Conservation (phyloP, 345 rosid species). For the Pelargonium nanum region DNA sequence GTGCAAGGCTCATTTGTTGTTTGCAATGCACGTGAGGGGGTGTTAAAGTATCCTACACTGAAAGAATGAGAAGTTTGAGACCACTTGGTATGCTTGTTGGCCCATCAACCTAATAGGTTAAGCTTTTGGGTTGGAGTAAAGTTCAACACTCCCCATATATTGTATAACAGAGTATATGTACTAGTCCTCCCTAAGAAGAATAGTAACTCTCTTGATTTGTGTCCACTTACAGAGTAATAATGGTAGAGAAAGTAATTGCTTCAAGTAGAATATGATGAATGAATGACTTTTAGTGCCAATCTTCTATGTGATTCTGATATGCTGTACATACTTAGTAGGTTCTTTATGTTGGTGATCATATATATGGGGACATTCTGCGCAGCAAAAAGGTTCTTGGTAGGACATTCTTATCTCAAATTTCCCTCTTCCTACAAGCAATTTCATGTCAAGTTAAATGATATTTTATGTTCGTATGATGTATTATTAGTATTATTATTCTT, state of each 20-base stretch:
- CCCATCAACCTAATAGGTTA: too few relatives aligned
- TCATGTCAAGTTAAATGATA: not conserved
- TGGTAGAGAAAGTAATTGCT: not conserved
- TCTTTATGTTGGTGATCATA: slow-evolving; percentile 87
- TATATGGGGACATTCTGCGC: slow-evolving; percentile 83
- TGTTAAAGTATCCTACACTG: too few relatives aligned
- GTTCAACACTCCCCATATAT: not conserved
- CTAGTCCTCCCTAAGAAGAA: not conserved
- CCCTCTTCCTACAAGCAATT: not conserved
- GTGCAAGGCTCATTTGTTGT: too few relatives aligned
- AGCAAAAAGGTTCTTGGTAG: slow-evolving; percentile 87
- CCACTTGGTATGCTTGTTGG: too few relatives aligned
- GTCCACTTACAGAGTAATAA: not conserved
- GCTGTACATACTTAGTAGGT: slow-evolving; percentile 32
- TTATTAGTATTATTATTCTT: too few relatives aligned
- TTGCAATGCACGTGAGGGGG: too few relatives aligned
- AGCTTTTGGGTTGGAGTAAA: too few relatives aligned
- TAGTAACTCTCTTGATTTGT: not conserved
- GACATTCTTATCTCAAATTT: slow-evolving; percentile 5
- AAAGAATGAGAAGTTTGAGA: too few relatives aligned
- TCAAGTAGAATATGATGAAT: not conserved
- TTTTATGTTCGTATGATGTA: too few relatives aligned
- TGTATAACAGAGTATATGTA: not conserved
- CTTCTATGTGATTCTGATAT: not conserved
- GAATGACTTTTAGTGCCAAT: not conserved